These are phyloP conservation scores for Flaveria floridana DNA, from an alignment of 140 eudicot species.

Conservation along the genomic window DNA sequence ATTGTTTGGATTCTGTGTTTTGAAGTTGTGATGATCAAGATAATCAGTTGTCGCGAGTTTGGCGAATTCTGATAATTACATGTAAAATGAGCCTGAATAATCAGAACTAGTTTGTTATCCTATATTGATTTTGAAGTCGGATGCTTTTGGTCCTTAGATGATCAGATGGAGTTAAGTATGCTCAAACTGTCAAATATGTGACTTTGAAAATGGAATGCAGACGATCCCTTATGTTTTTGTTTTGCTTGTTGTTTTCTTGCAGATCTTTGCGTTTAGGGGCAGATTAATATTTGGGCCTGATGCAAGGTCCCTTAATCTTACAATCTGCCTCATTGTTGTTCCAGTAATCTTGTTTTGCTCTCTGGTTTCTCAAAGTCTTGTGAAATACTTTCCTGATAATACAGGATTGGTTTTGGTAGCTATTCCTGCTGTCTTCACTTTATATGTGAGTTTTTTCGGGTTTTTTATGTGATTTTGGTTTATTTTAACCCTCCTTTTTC, in stretches of 20 bases:
- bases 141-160: not conserved
- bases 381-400: slow-evolving; percentile 37
- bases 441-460: slow-evolving; percentile 41
- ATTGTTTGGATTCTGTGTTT: too few species aligned
- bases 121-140: not conserved
- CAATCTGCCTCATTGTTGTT: slow-evolving; percentile 48
- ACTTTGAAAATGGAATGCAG: not conserved
- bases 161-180: not conserved
- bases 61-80: too few species aligned
- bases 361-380: slow-evolving; percentile 53
- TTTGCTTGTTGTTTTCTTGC: slow-evolving; percentile 28
- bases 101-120: not conserved
- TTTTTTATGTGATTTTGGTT: not conserved
- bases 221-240: not conserved
- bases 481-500: not conserved
- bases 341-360: slow-evolving; percentile 56
- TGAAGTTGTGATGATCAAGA: too few species aligned
- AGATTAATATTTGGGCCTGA: slow-evolving; percentile 75
- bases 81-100: not conserved
- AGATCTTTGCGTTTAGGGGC: slow-evolving; percentile 56
- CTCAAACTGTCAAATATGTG: not conserved
- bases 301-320: slow-evolving; percentile 44
- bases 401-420: slow-evolving; percentile 39
- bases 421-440: slow-evolving; percentile 41
- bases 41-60: too few species aligned